Base-by-base conservation (phyloP, 2,329 filamentous ascomycete species). In the Leptographium wingfieldii region DNA sequence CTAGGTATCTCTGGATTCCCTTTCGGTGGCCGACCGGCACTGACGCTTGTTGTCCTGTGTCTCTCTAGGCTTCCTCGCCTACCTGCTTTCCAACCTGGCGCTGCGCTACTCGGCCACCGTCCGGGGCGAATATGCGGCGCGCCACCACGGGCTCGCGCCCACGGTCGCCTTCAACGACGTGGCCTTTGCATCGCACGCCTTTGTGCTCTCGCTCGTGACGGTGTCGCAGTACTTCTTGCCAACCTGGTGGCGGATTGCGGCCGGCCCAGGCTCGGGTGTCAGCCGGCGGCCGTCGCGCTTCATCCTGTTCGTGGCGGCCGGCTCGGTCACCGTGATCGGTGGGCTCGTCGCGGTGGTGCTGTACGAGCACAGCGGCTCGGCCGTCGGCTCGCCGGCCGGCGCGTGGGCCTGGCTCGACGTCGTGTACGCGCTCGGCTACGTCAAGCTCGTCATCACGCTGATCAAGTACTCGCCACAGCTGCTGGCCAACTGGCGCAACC, bases 381-480 rank as follows among this genome's bases (percentile, higher is more conserved):
- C 66, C 2, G 33, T 35, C 22, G 25, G n/a, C 14, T 9, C 33
- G 33, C 10, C 3, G 7, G 10, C 54, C 7, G n/a, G 22, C 48
- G n/a, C 76, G 57, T 86, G 83, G 83, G 80, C 80, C 59, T 82
- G 78, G 73, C 79, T 87, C 51, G 84, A 87, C 67, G 77, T 82
- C 58, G 77, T 83, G 56, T 84, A 85, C 68, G 81, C 87, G 14
- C 75, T 95, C 38, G 90, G 89, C 51, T 95, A 95, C 70, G 86
- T 95, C 69, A 99, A 99, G 74, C 78, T 99, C 40, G 72, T 92
- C 59, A 83, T 95, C 65, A 96, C 92, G 0, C 75, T 96, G 31
- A 81, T 95, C 73, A 99, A 99, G 75, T 97, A 96, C 73, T 85
- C 90, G 55, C 94, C 94, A 5, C 91, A 96, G 76, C 83, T 88